Base-by-base conservation (phyloP, 2,329 filamentous ascomycete species). In the Paramyrothecium roridum region DNA sequence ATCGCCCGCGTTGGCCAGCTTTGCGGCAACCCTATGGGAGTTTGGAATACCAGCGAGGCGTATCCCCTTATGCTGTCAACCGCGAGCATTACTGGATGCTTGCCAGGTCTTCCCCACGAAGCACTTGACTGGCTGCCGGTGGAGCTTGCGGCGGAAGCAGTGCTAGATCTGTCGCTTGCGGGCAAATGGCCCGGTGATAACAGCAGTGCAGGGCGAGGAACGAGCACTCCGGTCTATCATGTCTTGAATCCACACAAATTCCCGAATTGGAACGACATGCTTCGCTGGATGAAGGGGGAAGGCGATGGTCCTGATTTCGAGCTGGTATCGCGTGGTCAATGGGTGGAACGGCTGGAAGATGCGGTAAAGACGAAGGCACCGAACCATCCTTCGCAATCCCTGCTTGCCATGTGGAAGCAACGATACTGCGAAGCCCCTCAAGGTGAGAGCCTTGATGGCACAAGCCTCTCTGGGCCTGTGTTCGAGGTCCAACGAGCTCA, bases 11-110 rank as follows among this genome's bases (percentile, higher is more conserved):
- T 82, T 1, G 80, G 81, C 0, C 80, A 83, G 60, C 74, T 83
- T 16, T 74, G 79, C 16, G 79, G 74, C 1, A 79, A 82, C 58
- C 52, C 66, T 2, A 58, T 69, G n/a, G 81, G 80, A 2, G 61
- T 78, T 3, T 83, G 80, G 81, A 82, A 80, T 58, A 63, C 65
- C 3, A 76, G 70, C 0, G 80, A 83, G 57, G 80, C 79, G 0
- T 80, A 82, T 21, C 78, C 82, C 0, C 61, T 84, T 46, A 76
- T 84, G 63, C 65, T 85, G 0, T 76, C 75, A 34, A 75, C 70
- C 2, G 76, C 76, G 0, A 63, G 64, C 1, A 75, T 77, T 0
- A 70, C 77, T 2, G 75, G 76, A 1, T 67, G 57, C 46, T 37
- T 68, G 17, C 66, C 66, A 0, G 53, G 56, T 22, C 52, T 67